These are phyloP conservation scores for Botrytis porri DNA, from an alignment of 2,329 filamentous ascomycete genomes.

Conservation along the genomic window DNA sequence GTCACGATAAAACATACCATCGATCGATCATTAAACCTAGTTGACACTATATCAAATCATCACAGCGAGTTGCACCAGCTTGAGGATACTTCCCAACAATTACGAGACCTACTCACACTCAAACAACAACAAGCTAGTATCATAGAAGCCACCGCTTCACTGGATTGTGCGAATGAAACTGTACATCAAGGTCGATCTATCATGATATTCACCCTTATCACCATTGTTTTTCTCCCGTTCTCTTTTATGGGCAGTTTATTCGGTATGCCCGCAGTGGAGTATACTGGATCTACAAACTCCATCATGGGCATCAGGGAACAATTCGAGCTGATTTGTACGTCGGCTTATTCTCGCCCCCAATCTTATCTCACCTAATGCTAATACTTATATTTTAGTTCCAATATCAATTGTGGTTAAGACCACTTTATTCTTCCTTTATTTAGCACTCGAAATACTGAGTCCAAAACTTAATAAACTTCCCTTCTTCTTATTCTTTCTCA, in stretches of 20 bases:
- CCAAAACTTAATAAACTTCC: background rate
- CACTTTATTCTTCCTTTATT: background rate
- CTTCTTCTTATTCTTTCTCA: background rate
- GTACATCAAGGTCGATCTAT: constrained; percentile 6
- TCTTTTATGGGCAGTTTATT: constrained; percentile 17
- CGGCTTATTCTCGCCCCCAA: background rate
- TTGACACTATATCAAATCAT: background rate
- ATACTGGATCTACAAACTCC: background rate
- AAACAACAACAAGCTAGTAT: constrained; percentile 49
- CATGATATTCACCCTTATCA: constrained; percentile 13
- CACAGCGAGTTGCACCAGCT: constrained; percentile 4
- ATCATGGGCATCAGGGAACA: background rate
- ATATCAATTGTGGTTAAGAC: background rate
- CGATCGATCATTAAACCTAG: background rate
- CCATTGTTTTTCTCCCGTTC: constrained; percentile 10
- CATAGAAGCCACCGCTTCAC: constrained; percentile 39
- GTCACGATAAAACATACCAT: background rate
- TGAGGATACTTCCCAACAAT: constrained; percentile 3
- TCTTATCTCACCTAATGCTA: no score
- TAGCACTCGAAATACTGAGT: background rate
- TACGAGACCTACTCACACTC: constrained; percentile 41
- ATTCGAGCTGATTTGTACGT: constrained; percentile 9
- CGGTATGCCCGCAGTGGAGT: constrained; percentile 12
- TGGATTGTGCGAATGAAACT: background rate
- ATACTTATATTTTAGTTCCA: background rate